Base-by-base conservation (phyloP, 1,139 yeast genomes). In the Yamadazyma blattariae region DNA sequence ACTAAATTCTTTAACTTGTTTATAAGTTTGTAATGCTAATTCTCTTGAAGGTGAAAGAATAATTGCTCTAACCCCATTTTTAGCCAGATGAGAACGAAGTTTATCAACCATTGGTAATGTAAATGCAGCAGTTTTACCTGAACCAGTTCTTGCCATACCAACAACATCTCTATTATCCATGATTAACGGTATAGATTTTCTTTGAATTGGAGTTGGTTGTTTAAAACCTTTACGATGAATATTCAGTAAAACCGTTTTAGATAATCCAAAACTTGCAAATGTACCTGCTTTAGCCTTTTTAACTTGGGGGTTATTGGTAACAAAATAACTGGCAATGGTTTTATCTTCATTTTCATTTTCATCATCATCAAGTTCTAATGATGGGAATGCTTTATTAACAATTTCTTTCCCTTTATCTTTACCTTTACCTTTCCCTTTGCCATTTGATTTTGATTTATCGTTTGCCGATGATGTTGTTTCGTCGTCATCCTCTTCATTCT, bases 141-240 rank as follows among this genome's bases (percentile, higher is more conserved):
- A 89, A 31, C 98, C 98, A 1, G 98, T 92, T 65, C 92, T 90
- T 37, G 98, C 98, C 35, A 97, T 97, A 48, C 97, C 99, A 15
- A 94, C 98, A 24, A 94, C 95, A 63, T 94, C 98, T 53, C 95
- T 73, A 40, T 79, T 83, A 39, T 86, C 90, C 67, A 92, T 67
- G 38, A 92, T 82, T 39, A 89, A 69, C 1, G 98, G 98, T 39
- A 94, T 87, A 3, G 98, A 82, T 56, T 90, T 90, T 44, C 98
- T 74, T 63, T 94, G 99, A 57, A 94, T 94, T 2, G 99, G 98
- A 0, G 99, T 94, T 8, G 99, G 98, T 48, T 86, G 95, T 50
- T 80, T 83, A 64, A 80, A 94, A 0, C 99, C 99, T 55, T 88
- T 90, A 45, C 79, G 81, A 37, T 79, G 59, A 38, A 94, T 84